Evolutionary conservation across 2,329 filamentous ascomycete species (phyloP), one percentile per base, ranked within the genome.

Genomic region (Tolypocladium ophioglossoides): DNA sequence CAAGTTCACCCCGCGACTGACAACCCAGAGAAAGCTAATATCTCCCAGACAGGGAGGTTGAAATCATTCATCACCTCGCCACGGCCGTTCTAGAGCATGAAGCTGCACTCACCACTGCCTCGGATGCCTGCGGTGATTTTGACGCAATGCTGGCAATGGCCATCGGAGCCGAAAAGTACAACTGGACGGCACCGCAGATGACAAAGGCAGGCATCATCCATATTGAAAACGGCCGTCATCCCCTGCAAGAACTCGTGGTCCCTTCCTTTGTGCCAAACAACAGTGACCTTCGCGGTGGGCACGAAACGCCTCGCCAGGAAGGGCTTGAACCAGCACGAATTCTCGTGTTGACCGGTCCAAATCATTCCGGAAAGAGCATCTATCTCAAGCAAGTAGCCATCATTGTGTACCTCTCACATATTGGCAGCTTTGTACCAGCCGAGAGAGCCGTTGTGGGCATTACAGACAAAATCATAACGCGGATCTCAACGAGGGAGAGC

Each of bases 331-430:
- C 51, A 3, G 57, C 60, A 14, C 89, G 80, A 59, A 86, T 90
- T 71, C 67, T 96, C 14, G 73, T 96, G 7, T 70, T 99, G 62
- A 97, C 94, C 0, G 94, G 94, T 0, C 91, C 94, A 5, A 99
- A 99, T 62, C 95, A 94, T 67, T 97, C 94, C 0, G 94, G 94
- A 0, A 99, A 99, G 69, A 97, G 91, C 61, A 83, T 97, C 0
- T 97, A 96, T 68, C 78, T 97, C 65, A 99, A 95, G 68, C 92
- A 99, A 67, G 82, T 89, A 35, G 94, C 91, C 5, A 74, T 96
- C 51, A 94, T 96, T 55, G 85, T 95, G 16, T 96, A 94, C 65
- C 79, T 99, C 69, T 89, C 94, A 0, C 94, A 99, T 65, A 82
- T 96, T 52, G 94, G 94, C 52, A 92, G 90, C 66, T 97, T 89